phyloP scores from a whole-genome alignment of 441 rosid species.

The Cnidoscolus chayamansa region DNA sequence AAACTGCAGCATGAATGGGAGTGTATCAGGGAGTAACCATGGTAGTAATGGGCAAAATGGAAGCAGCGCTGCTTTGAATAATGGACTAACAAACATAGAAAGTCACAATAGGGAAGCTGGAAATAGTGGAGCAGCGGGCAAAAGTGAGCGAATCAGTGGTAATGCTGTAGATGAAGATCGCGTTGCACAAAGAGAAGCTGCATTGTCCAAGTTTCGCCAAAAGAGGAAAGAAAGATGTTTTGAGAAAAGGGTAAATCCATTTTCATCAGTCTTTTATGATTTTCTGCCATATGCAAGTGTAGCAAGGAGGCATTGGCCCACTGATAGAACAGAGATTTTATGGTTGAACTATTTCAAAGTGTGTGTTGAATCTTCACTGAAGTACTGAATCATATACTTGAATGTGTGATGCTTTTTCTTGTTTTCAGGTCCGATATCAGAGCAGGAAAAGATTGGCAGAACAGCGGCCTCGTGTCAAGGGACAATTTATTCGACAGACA shows the following conservation, averaged over 20 bases:
- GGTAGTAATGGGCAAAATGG: constrained; percentile 56
- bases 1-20: constrained; percentile 58
- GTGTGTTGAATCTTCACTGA: no score
- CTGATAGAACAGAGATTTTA: constrained; percentile 13
- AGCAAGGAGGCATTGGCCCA: neutral
- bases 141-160: constrained; percentile 31
- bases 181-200: constrained; percentile 55
- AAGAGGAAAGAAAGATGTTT: constrained; percentile 85
- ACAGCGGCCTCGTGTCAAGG: constrained; percentile 45
- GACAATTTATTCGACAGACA: constrained; percentile 42
- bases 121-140: constrained; percentile 37
- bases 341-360: neutral
- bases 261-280: constrained; percentile 1
- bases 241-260: constrained; percentile 57
- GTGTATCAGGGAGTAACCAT: constrained; percentile 64
- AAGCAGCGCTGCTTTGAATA: constrained; percentile 44
- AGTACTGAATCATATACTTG: neutral
- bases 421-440: constrained; percentile 43
- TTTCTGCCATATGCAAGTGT: neutral
- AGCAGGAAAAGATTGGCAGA: constrained; percentile 52
- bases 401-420: neutral
- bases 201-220: constrained; percentile 62
- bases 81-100: constrained; percentile 38
- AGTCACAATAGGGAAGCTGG: constrained; percentile 47
- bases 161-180: constrained; percentile 37